Conservation (phyloP, 1,284 basidiomycete species). For the Microbotryum scabiosae region DNA sequence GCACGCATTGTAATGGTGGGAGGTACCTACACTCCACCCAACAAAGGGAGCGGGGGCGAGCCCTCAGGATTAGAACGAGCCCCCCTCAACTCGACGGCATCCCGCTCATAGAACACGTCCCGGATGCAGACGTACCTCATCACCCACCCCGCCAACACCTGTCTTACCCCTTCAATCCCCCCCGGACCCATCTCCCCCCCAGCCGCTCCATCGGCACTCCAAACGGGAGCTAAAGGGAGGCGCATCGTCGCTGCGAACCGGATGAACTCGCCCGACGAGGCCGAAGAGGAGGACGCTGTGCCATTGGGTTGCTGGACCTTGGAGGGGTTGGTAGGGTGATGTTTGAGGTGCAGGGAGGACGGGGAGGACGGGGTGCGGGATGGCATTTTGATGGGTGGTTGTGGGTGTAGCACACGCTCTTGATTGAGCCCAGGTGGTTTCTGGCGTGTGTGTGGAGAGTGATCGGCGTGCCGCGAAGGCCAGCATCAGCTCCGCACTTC, state of each 20-base stretch:
- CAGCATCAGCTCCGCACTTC: no score
- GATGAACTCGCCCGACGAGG: slow-evolving; percentile 52
- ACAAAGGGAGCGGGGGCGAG: background rate
- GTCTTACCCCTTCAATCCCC: slow-evolving; percentile 55
- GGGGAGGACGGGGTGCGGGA: slow-evolving; percentile 2
- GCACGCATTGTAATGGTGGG: slow-evolving; percentile 73
- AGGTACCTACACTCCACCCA: slow-evolving; percentile 58
- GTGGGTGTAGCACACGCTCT: no score
- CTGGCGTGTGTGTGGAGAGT: no score
- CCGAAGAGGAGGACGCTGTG: background rate
- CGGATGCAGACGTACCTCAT: slow-evolving; percentile 61
- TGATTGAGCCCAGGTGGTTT: no score
- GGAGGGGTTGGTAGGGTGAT: background rate
- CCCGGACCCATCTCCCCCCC: slow-evolving; percentile 1
- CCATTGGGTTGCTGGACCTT: background rate
- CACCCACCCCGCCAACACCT: slow-evolving; percentile 83
- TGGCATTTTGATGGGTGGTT: slow-evolving; percentile 2
- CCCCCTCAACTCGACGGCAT: no score
- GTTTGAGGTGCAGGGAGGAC: slow-evolving; percentile 9
- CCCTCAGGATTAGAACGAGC: background rate
- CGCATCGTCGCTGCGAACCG: slow-evolving; percentile 57
- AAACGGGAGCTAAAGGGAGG: slow-evolving; percentile 74
- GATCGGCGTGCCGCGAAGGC: no score
- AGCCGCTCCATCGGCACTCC: slow-evolving; percentile 49
- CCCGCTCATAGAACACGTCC: no score